Percentiles rank a stretch among this genome's conserved stretches.
These are phyloP conservation scores for Tetrahymena elliotti DNA, from an alignment of 73 alveolate genomes.

Conservation along the genomic window DNA sequence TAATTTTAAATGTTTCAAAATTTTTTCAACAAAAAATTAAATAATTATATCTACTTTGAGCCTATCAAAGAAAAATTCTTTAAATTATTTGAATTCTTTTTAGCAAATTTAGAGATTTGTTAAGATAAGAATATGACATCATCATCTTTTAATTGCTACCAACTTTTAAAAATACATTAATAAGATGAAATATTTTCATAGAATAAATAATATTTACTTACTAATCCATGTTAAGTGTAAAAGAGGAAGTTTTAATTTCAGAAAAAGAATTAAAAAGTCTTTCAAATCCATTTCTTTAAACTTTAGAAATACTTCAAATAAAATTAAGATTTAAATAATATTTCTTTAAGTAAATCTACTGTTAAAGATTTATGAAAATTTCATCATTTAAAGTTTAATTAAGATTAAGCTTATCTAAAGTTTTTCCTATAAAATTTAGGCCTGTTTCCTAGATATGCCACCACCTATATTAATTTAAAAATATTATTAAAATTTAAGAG, in stretches of 20 bases:
- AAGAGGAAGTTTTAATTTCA: neutral
- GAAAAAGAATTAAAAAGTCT: neutral
- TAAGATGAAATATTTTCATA: no score
- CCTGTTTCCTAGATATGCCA: neutral
- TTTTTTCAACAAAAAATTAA: no score
- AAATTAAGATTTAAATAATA: neutral
- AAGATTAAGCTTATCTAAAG: neutral
- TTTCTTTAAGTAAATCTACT: neutral
- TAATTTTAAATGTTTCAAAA: no score
- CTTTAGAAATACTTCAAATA: neutral
- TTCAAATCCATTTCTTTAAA: neutral
- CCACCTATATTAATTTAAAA: neutral
- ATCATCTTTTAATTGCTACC: neutral
- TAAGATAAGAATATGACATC: neutral
- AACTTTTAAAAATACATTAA: neutral
- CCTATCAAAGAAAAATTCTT: neutral
- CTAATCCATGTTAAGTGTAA: neutral
- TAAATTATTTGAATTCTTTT: neutral
- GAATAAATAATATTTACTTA: neutral
- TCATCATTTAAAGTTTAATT: neutral
- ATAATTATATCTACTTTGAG: neutral
- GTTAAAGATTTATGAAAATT: neutral
- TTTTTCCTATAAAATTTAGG: neutral
- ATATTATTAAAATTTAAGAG: neutral
- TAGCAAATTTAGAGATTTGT: neutral